Evolutionary conservation across 441 rosid species (phyloP).

Genomic region (Macaranga tanarius): DNA sequence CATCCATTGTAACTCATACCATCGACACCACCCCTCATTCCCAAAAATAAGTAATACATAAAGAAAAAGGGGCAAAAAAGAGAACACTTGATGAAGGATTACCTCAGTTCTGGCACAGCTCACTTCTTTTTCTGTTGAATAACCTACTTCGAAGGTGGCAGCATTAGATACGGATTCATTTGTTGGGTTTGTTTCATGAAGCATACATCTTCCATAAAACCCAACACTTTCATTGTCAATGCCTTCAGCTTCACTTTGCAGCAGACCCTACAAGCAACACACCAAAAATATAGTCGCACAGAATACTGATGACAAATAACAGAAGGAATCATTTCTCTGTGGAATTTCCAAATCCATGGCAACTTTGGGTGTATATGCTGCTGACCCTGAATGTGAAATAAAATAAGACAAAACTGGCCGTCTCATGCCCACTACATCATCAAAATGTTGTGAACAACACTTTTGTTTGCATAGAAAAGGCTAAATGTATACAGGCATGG

Average conservation of each 20-base stretch:
- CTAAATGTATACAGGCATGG: not conserved
- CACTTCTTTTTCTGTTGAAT: conserved; percentile 28
- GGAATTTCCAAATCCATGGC: not conserved
- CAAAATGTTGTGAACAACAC: not conserved
- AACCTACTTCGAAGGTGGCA: conserved; percentile 19
- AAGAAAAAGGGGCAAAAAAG: not conserved
- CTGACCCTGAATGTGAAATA: not conserved
- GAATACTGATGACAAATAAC: not conserved
- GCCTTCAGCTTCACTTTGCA: conserved; percentile 62
- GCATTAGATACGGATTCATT: conserved; percentile 26
- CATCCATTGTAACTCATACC: not conserved
- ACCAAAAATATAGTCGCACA: conserved; percentile 1
- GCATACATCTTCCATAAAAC: conserved; percentile 48
- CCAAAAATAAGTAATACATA: not conserved
- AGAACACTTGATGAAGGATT: conserved; percentile 8
- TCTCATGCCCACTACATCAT: not conserved
- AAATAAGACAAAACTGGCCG: not conserved
- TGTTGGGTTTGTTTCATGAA: conserved; percentile 32
- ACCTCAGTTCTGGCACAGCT: conserved; percentile 64
- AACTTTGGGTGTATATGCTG: not conserved
- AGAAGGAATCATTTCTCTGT: not conserved
- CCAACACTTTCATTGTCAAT: conserved; percentile 43
- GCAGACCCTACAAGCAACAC: conserved; percentile 37
- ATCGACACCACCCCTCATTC: not conserved
- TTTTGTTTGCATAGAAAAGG: not conserved